Evolutionary conservation across 352 stramenopile genomes (phyloP).

Genomic region (Phytophthora brassicae): DNA sequence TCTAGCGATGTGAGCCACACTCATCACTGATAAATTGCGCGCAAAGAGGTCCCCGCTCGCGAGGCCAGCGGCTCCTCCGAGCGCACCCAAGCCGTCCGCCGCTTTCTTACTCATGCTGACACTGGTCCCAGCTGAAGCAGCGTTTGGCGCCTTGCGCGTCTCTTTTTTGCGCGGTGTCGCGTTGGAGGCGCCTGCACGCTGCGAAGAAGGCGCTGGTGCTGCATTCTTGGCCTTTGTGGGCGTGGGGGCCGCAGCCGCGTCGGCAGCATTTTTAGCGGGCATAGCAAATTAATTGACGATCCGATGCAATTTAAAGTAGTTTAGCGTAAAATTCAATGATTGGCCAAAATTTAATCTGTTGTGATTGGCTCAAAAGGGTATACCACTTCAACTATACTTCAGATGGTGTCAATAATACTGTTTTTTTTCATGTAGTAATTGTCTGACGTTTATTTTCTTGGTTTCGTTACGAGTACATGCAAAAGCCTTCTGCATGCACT

Average conservation of each 20-base stretch:
- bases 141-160: slow-evolving; percentile 13
- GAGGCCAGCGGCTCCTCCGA: slow-evolving; percentile 16
- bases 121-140: slow-evolving; percentile 33
- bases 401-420: too few species aligned
- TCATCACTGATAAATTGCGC: slow-evolving; percentile 51
- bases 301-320: too few species aligned
- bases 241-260: slow-evolving; percentile 1
- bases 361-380: too few species aligned
- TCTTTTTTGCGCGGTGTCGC: slow-evolving; percentile 26
- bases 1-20: slow-evolving; percentile 46
- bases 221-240: neutral
- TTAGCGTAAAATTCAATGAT: too few species aligned
- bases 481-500: slow-evolving; percentile 17
- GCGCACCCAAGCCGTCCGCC: slow-evolving; percentile 20
- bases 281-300: too few species aligned
- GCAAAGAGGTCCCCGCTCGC: slow-evolving; percentile 51
- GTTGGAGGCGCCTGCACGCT: neutral
- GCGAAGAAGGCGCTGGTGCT: neutral
- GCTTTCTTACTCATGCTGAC: slow-evolving; percentile 51
- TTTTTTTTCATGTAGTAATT: slow-evolving; percentile 18
- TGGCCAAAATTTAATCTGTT: too few species aligned
- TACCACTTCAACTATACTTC: too few species aligned
- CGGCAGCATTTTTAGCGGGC: neutral
- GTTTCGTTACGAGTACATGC: slow-evolving; percentile 32
- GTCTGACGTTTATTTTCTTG: slow-evolving; percentile 35